phyloP scores from a whole-genome alignment of 495 filamentous ascomycete genomes.

The Aspergillus coremiiformis region DNA sequence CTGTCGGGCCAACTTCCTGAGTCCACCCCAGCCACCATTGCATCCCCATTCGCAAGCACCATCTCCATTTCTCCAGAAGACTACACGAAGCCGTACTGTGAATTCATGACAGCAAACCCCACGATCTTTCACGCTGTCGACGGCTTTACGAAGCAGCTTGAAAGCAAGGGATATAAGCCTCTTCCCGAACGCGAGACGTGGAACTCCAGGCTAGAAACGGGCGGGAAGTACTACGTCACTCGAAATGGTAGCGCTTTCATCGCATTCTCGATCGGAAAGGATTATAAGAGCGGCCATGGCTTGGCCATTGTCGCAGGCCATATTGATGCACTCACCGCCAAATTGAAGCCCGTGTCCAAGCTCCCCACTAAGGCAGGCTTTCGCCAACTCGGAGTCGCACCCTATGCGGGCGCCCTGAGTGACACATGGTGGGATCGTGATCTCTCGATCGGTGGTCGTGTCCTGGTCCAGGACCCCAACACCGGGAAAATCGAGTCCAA shows the following conservation, averaged over 20 bases:
- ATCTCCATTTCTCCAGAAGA: slow-evolving; percentile 39
- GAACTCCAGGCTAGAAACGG: slow-evolving; percentile 62
- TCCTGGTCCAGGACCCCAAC: slow-evolving; percentile 65
- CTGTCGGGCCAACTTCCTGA: slow-evolving; percentile 14
- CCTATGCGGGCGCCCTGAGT: slow-evolving; percentile 81
- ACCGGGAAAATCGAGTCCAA: slow-evolving; percentile 74
- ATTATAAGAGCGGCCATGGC: slow-evolving; percentile 82
- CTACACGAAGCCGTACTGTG: slow-evolving; percentile 77
- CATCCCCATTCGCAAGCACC: slow-evolving; percentile 8
- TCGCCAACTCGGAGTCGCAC: slow-evolving; percentile 83
- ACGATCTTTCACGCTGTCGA: slow-evolving; percentile 86
- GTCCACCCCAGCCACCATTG: slow-evolving; percentile 1
- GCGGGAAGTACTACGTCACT: slow-evolving; percentile 82
- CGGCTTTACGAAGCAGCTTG: slow-evolving; percentile 64
- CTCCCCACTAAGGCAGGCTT: slow-evolving; percentile 76
- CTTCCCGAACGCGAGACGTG: slow-evolving; percentile 75
- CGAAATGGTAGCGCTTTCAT: slow-evolving; percentile 83
- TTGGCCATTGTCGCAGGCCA: slow-evolving; percentile 77
- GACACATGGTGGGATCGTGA: slow-evolving; percentile 93
- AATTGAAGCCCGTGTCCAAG: slow-evolving; percentile 81
- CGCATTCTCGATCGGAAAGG: slow-evolving; percentile 75
- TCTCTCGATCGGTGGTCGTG: slow-evolving; percentile 79
- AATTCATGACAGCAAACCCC: slow-evolving; percentile 83
- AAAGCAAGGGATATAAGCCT: slow-evolving; percentile 62
- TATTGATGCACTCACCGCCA: slow-evolving; percentile 84